Conservation (phyloP, 345 rosid species). For the Brassica carinata region DNA sequence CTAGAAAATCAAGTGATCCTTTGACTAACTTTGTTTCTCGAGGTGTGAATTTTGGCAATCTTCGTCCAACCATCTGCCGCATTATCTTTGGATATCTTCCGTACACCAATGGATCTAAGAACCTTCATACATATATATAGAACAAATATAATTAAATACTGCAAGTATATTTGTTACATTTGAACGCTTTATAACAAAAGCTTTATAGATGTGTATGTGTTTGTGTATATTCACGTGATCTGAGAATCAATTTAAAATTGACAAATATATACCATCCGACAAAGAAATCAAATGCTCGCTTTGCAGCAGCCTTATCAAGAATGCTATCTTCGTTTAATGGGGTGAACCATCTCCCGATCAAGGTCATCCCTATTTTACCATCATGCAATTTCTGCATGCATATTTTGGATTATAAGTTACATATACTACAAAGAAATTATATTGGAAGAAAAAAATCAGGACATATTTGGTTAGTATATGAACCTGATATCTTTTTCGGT, state of each 20-base stretch:
- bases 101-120: conserved; percentile 28
- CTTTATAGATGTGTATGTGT: background rate
- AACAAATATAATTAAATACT: background rate
- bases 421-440: background rate
- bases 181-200: background rate
- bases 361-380: conserved; percentile 25
- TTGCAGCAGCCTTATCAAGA: conserved; percentile 26
- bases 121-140: background rate
- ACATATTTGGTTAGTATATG: background rate
- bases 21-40: conserved; percentile 17
- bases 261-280: conserved; percentile 28
- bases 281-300: conserved; percentile 27
- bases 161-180: too few species aligned
- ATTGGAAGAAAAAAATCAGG: background rate
- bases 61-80: conserved; percentile 5
- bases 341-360: conserved; percentile 27
- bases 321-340: conserved; percentile 12
- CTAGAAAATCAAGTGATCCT: background rate
- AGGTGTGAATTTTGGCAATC: conserved; percentile 21
- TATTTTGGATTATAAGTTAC: background rate
- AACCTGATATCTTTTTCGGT: conserved; percentile 34
- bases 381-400: conserved; percentile 14
- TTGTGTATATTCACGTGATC: background rate
- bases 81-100: background rate
- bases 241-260: too few species aligned